phyloP scores from a whole-genome alignment of 805 yeast genomes.

The Myxozyma vanderwaltii region DNA sequence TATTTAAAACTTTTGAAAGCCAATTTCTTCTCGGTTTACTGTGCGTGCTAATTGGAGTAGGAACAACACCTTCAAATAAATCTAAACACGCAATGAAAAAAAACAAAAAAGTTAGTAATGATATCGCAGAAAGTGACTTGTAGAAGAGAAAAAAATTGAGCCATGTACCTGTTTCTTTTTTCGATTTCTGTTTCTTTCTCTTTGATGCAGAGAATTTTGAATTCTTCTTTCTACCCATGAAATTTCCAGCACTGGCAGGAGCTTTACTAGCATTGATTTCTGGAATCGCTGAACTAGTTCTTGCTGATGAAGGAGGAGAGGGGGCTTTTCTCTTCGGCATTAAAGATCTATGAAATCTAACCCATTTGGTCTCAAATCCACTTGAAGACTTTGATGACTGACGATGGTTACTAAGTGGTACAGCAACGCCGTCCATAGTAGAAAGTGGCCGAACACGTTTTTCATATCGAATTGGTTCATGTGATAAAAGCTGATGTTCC shows the following conservation, averaged over 20 bases:
- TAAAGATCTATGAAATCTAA: constrained; percentile 11
- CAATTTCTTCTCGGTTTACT: constrained; percentile 18
- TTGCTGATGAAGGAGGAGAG: constrained; percentile 8
- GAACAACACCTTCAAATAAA: constrained; percentile 13
- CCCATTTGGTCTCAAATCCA: constrained; percentile 9
- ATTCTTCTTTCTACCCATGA: constrained; percentile 1
- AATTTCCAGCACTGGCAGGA: background rate
- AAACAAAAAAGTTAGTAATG: background rate
- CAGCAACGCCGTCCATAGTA: background rate
- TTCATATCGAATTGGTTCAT: background rate
- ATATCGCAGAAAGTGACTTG: background rate
- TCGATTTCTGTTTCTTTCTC: background rate
- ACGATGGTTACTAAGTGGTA: background rate
- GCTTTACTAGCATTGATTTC: too few species aligned
- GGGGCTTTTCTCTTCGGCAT: constrained; percentile 21
- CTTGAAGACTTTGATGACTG: background rate
- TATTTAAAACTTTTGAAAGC: constrained; percentile 22
- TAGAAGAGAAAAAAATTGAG: background rate
- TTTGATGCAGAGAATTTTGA: background rate
- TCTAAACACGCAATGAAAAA: too few species aligned
- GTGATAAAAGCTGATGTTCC: background rate
- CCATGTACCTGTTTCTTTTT: constrained; percentile 6
- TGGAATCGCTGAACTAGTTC: too few species aligned
- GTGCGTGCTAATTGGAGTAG: constrained; percentile 5
- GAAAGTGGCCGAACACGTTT: background rate